Base-by-base conservation (phyloP, 23 red algal species). In the Gracilariopsis chorda region DNA sequence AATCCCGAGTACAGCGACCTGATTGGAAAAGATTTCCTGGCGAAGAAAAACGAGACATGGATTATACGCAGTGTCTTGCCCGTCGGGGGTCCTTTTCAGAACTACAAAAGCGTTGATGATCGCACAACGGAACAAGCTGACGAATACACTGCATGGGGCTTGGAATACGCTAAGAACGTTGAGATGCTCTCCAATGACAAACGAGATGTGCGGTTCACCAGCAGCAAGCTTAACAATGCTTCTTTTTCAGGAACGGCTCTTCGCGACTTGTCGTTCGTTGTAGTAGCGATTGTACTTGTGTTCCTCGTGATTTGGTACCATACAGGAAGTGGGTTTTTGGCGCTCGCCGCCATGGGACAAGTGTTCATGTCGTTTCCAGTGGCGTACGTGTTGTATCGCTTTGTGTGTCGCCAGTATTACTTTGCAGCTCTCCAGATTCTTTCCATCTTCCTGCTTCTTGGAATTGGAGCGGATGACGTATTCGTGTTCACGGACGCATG, bases 401-500 rank as follows among this genome's bases (percentile, higher is more conserved):
- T 95, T 24, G 29, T 95, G 19, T 90, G 67, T 77, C 93, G 77
- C 51, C 85, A 91, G 36, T 52, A 62, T 29, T 95, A 79, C 40
- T 91, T 95, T 62, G 74, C 77, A 19, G 64, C 80, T 17, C 41
- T 90, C 25, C 93, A 95, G n/a, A 80, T 91, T 36, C 63, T 95
- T 28, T 55, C 58, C 58, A 74, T 95, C 62, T 95, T 90, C 41
- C 61, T 95, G 14, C 29, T 95, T 10, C 86, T 90, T 43, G 84
- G 84, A 20, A 95, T 95, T 43, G 85, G 85, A 9, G 84, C 93
- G 9, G 93, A 90, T 24, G 93, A 95, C 75, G 93, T 83, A 39
- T 95, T 95, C 40, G 84, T 95, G 11, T 91, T 95, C 34, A 90
- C 86, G 44, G 87, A 91, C 63, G 84, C 93, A 8, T 95, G 82